Conservation (phyloP, 1,284 basidiomycete genomes). For the Caloboletus inedulis region DNA sequence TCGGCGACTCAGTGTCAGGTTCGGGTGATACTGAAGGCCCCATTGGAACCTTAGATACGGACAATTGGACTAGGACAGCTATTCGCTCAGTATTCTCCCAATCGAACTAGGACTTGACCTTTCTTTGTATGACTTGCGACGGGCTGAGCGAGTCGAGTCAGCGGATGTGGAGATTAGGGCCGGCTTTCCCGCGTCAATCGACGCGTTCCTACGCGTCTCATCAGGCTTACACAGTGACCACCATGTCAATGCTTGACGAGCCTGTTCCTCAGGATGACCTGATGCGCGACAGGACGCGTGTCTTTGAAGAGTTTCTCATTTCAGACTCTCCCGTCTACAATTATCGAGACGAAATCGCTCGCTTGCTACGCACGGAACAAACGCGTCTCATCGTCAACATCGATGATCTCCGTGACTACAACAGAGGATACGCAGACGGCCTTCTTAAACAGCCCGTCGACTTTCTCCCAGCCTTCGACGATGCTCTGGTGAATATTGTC, state of each 20-base stretch:
- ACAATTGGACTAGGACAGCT: neutral
- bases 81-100: neutral
- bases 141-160: no score
- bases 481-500: conserved; percentile 76
- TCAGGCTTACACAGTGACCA: conserved; percentile 3
- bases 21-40: neutral
- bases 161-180: conserved; percentile 19
- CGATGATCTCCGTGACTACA: conserved; percentile 94
- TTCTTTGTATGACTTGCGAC: no score
- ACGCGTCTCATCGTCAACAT: conserved; percentile 94
- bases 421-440: conserved; percentile 78
- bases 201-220: conserved; percentile 21
- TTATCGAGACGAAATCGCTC: conserved; percentile 84
- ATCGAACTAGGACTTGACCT: neutral
- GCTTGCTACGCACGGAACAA: conserved; percentile 82
- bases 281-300: conserved; percentile 69
- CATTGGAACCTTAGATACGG: neutral
- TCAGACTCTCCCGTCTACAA: conserved; percentile 74
- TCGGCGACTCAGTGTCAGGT: no score
- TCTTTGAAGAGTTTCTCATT: conserved; percentile 87
- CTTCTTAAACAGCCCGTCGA: conserved; percentile 87
- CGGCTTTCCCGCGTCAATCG: conserved; percentile 26
- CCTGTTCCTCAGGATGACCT: conserved; percentile 65
- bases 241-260: conserved; percentile 62
- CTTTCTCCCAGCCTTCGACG: conserved; percentile 90